Percentiles rank a stretch among this genome's conserved stretches.
Evolutionary conservation across 805 yeast genomes (phyloP).

Genomic region (Starmerella vaccinii): DNA sequence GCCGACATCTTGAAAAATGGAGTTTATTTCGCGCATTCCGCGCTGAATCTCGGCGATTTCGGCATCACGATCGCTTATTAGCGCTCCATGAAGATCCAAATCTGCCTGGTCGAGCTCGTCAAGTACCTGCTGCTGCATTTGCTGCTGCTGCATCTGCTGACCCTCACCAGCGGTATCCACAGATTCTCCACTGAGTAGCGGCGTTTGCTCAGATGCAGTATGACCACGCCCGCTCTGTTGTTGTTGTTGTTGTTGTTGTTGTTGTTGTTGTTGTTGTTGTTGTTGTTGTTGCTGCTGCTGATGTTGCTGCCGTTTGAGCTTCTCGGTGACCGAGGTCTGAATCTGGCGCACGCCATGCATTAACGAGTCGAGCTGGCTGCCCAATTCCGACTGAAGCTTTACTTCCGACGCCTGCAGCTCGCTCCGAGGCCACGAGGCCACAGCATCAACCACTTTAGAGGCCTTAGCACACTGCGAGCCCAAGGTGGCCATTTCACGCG

Average conservation of each 20-base stretch:
- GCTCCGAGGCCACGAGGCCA: slow-evolving; percentile 7
- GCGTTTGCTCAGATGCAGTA: background rate
- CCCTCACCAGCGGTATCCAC: background rate
- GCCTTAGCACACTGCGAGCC: slow-evolving; percentile 15
- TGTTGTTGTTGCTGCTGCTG: slow-evolving; percentile 4
- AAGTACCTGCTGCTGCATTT: slow-evolving; percentile 32
- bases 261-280: background rate
- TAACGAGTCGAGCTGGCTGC: slow-evolving; percentile 12
- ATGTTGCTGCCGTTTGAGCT: slow-evolving; percentile 1
- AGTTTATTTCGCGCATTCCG: slow-evolving; percentile 75
- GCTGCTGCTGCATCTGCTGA: slow-evolving; percentile 6
- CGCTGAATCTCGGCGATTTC: slow-evolving; percentile 63
- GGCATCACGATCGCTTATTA: slow-evolving; percentile 58
- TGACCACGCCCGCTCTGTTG: background rate
- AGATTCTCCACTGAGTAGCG: background rate
- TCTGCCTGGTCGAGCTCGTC: slow-evolving; percentile 30
- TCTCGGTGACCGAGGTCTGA: slow-evolving; percentile 13
- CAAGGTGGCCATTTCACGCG: slow-evolving; percentile 11
- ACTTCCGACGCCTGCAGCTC: slow-evolving; percentile 2
- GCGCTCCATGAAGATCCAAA: slow-evolving; percentile 26
- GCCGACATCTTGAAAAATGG: slow-evolving; percentile 74
- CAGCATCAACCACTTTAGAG: slow-evolving; percentile 3
- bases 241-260: background rate
- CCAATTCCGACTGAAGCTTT: slow-evolving; percentile 15
- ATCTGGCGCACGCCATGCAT: slow-evolving; percentile 12